A percentile compares a stretch with the other conserved stretches of the same genome.
Evolutionary conservation across 495 filamentous ascomycete species (phyloP).

Genomic region (Staphylotrichum longicolle): DNA sequence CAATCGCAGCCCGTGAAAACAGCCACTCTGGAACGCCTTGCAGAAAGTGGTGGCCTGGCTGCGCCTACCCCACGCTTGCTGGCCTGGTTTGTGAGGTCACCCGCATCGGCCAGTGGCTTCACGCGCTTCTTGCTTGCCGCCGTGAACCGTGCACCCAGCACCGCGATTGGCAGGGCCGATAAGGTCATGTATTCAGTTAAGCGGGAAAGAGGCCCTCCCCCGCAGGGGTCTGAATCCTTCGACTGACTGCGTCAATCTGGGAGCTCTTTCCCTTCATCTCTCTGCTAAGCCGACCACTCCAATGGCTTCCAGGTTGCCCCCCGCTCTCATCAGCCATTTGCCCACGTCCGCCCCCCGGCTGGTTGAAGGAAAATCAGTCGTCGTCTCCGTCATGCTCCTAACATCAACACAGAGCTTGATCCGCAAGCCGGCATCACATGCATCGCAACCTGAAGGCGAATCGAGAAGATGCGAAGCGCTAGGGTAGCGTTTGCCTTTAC

Average conservation of each 20-base stretch:
- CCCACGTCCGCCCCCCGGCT: too few relatives aligned
- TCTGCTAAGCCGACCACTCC: background rate
- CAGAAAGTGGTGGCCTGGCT: constrained; percentile 27
- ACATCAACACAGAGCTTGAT: too few relatives aligned
- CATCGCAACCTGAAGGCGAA: too few relatives aligned
- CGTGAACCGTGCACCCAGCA: constrained; percentile 2
- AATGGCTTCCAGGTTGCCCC: too few relatives aligned
- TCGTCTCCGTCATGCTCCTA: too few relatives aligned
- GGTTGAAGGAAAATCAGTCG: too few relatives aligned
- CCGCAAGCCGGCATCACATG: too few relatives aligned
- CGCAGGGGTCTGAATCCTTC: constrained; percentile 30
- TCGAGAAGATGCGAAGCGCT: too few relatives aligned
- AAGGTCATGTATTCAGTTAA: constrained; percentile 25
- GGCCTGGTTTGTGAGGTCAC: constrained; percentile 15
- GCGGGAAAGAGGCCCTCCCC: constrained; percentile 18
- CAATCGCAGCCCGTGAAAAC: constrained; percentile 17
- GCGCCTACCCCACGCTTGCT: constrained; percentile 22
- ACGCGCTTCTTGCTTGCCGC: constrained; percentile 7
- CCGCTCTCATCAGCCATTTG: too few relatives aligned
- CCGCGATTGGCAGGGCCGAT: background rate
- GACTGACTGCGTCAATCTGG: constrained; percentile 22
- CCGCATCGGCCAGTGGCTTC: too few relatives aligned
- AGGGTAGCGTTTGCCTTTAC: too few relatives aligned
- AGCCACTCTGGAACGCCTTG: constrained; percentile 26
- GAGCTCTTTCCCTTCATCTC: constrained; percentile 6